Evolutionary conservation across 129 eudicot genomes (phyloP), one percentile per base, ranked within the genome.

Genomic region (Ambrosia artemisiifolia): DNA sequence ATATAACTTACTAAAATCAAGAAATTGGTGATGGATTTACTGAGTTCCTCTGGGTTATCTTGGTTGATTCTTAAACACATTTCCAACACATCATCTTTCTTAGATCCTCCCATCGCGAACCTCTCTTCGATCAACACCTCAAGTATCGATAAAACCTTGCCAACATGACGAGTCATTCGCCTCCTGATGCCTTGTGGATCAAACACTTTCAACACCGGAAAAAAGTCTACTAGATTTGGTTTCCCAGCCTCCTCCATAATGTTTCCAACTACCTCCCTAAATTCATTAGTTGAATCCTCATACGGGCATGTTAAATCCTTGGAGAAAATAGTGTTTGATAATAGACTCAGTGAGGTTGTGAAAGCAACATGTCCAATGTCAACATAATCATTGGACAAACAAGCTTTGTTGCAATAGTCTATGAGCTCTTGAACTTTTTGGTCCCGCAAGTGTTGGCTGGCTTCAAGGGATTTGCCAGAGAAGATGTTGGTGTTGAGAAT

Each of bases 341-440:
- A n/a, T n/a, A 80, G 63, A 71, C 75, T 80, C 50, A 75, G 46
- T 0, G 80, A 51, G 38, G 77, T 75, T 60, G 73, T 69, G 14
- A 89, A 84, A 11, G 79, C 89, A 16, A 84, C 92, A n/a, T 74
- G 83, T 33, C 92, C 84, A 17, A 89, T 81, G 35, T 90, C 86
- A 40, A 86, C 81, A 5, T 66, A 16, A 3, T 76, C 63, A 9
- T 53, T 48, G 2, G 63, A 17, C 32, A 28, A 1, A n/a, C 80
- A 43, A 3, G 75, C 59, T 57, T 59, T 59, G n/a, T 18, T 43
- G 24, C 75, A 76, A 44, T 68, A 76, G 7, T 63, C 69, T 35
- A 76, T 48, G 2, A 76, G 80, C 69, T 76, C 69, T 36, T 34
- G 17, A n/a, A 76, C 80, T 76, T 76, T 76, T 24, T 57, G 24